Base-by-base conservation (phyloP, 2,329 filamentous ascomycete species). In the Bretziella fagacearum region DNA sequence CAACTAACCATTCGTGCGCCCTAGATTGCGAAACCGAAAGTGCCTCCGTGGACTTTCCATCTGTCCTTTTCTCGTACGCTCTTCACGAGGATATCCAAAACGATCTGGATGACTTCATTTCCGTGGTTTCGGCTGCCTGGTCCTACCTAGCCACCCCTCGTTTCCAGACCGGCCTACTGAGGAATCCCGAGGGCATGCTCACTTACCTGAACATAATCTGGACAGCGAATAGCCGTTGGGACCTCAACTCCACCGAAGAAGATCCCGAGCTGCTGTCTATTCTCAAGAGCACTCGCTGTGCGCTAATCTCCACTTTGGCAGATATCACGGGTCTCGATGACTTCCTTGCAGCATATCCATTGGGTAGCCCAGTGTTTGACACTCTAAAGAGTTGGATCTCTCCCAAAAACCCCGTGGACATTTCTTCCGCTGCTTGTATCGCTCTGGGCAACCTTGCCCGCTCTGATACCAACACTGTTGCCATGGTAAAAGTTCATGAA, bases 401-500 rank as follows among this genome's bases (percentile, higher is more conserved):
- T 13, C 57, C 55, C 52, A 56, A 54, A 51, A 51, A 54, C 46
- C 58, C 69, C 51, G 52, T 60, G 0, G 61, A 64, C 39, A 64
- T 79, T 2, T 71, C 71, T 56, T 65, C 71, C 2, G 71, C 72
- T 3, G 74, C 72, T 1, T 79, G 74, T 52, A 66, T 80, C 3
- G 66, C 70, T 13, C 62, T 80, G 2, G 76, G 76, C 29, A 80
- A 80, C 55, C 59, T 80, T 30, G 70, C 71, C 4, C 71, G 76
- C 32, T 74, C 69, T 2, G 75, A 80, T 53, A 65, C 64, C 35
- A 59, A 65, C 2, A 74, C 71, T 49, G 59, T 60, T 7, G 59
- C 66, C 29, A 66, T 79, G 29, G 68, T 79, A 1, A 57, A 63
- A 7, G 57, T 51, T 2, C 56, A 65, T 17, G 49, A 62, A 1